Conservation (phyloP, 108 stramenopile species). For the Skeletonema tropicum region DNA sequence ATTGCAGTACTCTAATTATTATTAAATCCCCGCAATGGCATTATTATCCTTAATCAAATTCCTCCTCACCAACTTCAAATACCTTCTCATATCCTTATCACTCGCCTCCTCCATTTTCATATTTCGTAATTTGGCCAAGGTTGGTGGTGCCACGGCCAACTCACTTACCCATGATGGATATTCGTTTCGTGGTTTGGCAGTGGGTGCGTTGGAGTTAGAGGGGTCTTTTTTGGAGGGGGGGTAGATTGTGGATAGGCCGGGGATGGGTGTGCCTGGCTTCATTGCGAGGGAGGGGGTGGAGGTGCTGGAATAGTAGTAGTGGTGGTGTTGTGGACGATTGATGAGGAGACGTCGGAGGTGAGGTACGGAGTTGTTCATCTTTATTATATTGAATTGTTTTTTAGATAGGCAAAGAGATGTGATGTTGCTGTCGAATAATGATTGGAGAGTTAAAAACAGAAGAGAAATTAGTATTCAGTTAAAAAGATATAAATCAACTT, state of each 20-base stretch:
- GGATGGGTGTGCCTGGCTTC: conserved; percentile 65
- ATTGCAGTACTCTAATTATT: not conserved
- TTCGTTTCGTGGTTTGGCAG: conserved; percentile 46
- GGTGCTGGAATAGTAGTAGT: conserved; percentile 22
- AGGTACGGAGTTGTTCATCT: not conserved
- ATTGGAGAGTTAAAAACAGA: too few species aligned
- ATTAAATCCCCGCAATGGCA: conserved; percentile 9
- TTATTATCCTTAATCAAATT: conserved; percentile 61
- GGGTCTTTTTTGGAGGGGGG: conserved; percentile 47
- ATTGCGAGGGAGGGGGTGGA: conserved; percentile 32
- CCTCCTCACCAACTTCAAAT: conserved; percentile 68
- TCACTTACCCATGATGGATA: conserved; percentile 71
- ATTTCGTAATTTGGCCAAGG: conserved; percentile 61
- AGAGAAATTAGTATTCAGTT: too few species aligned
- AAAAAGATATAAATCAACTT: too few species aligned
- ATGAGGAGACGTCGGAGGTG: not conserved
- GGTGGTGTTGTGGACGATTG: not conserved
- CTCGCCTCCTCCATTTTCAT: conserved; percentile 66
- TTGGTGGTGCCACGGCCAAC: conserved; percentile 46
- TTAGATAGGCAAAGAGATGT: too few species aligned
- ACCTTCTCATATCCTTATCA: conserved; percentile 61
- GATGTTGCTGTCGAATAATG: too few species aligned
- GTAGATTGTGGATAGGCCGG: conserved; percentile 55
- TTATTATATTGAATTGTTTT: not conserved
- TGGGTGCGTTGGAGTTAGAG: conserved; percentile 22